Base-by-base conservation (phyloP, 768 basidiomycete species). In the Tulasnella sp. region DNA sequence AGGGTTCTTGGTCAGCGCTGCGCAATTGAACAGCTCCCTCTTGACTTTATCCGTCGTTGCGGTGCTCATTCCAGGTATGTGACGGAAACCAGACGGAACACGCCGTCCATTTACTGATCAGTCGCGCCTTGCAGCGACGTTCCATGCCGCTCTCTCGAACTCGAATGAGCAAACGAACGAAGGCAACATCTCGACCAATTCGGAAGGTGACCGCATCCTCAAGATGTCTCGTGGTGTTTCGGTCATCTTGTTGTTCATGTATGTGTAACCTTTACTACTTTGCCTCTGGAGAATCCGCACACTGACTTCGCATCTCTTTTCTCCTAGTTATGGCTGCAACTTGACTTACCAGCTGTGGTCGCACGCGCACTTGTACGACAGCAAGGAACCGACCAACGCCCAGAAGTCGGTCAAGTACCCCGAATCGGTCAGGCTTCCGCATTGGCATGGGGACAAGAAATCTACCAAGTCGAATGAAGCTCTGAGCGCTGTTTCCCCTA, bases 141-240 rank as follows among this genome's bases (percentile, higher is more conserved):
- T 91, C 80, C 89, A 92, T 75, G 84, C 89, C 74, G 81, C 86
- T 36, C 77, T 90, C 62, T 32, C 68, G 5, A 79, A 77, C 16
- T 32, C 71, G 9, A 68, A 39, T 12, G 37, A 34, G 6, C 63
- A 67, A 19, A 69, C 71, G 3, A 76, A 74, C 36, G 76, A 11
- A 75, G 78, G 64, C 72, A 72, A 76, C 7, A 62, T 69, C 1
- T 72, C 79, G 7, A 76, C 78, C 17, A 67, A 71, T 77, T n/a
- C 82, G 87, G 75, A 83, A 82, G 66, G 74, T 75, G 44, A 74
- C 22, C 82, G 83, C 72, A 87, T 91, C 71, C 78, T 93, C 29
- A 81, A 83, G 41, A 90, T 91, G 87, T 92, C 91, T 76, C 90
- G 86, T 75, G 90, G 90, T 89, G 89, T 91, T 5, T 86, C 92